Evolutionary conservation across 495 filamentous ascomycete species (phyloP), one percentile per base, ranked within the genome.

Genomic region (Parachaetomium inaequale): DNA sequence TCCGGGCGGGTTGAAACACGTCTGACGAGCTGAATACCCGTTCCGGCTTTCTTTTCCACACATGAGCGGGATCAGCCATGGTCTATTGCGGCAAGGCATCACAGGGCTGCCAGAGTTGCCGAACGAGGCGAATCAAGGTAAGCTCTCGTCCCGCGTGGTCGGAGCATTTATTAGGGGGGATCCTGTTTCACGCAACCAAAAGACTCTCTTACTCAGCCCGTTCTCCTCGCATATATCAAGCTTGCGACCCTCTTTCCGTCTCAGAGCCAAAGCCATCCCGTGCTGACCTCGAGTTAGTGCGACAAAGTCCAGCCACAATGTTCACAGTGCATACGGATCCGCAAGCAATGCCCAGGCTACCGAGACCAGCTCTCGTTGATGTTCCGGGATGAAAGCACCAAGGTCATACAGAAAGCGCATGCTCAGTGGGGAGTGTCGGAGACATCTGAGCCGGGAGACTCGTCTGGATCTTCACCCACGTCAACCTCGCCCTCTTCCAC

Each of bases 341-440:
- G 74, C 62, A 81, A 85, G 70, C 77, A 72, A 56, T 91, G 88
- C 68, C 84, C 85, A 34, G 87, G 88, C 3, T 91, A 91, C 63
- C 80, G 87, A 64, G 86, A 89, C 62, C 81, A 84, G 66, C 70
- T 86, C 40, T 85, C 86, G 49, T 73, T 90, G 43, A 84, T 89
- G 79, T 91, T 91, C 66, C 86, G 87, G 40, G 85, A 90, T 74
- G 85, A 91, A 68, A 90, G 85, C 70, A 81, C 81, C 62, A 82
- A 84, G 63, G 85, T 90, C 55, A 84, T 86, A 28, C 81, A 78
- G 58, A 88, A 85, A 68, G 86, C 84, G 12, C 82, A 82, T 53
- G 81, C 81, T 11, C 79, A 79, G 67, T 80, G 79, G 79, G 78
- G 79, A 19, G 62, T 68, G n/a, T 19, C 59, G 7, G 68, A 68